A percentile compares a stretch with the other conserved stretches of the same genome.
Conservation (phyloP, 2,329 filamentous ascomycete species). For the Sordariomycetes sp. region DNA sequence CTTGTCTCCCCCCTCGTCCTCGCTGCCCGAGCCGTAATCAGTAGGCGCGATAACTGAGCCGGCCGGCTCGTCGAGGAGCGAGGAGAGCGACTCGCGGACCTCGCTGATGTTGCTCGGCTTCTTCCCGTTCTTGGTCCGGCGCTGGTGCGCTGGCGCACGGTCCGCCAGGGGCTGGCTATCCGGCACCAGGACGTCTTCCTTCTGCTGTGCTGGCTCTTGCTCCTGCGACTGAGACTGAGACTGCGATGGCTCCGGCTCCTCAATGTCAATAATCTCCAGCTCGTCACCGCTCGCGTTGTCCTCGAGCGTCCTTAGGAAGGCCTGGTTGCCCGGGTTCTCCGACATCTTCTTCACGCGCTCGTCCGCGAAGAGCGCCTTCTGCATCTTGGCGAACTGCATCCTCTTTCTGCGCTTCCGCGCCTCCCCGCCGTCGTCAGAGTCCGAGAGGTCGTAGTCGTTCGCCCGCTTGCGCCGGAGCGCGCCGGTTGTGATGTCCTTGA, state of each 20-base stretch:
- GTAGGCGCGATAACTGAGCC: constrained; percentile 33
- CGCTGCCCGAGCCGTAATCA: constrained; percentile 25
- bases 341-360: constrained; percentile 87
- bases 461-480: constrained; percentile 75
- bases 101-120: constrained; percentile 69
- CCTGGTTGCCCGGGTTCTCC: constrained; percentile 76
- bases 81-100: constrained; percentile 73
- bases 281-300: constrained; percentile 69
- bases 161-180: constrained; percentile 40
- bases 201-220: constrained; percentile 7
- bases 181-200: constrained; percentile 25
- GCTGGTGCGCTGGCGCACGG: constrained; percentile 48
- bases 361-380: constrained; percentile 76
- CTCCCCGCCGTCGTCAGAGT: constrained; percentile 81
- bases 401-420: constrained; percentile 71
- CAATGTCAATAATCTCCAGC: constrained; percentile 59
- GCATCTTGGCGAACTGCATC: constrained; percentile 82
- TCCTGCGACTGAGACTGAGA: constrained; percentile 15
- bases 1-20: constrained; percentile 26
- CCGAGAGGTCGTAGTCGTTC: constrained; percentile 73
- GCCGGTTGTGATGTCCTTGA: constrained; percentile 86
- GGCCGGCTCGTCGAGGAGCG: constrained; percentile 62
- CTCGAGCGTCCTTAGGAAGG: constrained; percentile 84
- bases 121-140: constrained; percentile 50
- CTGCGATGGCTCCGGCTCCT: constrained; percentile 20